Evolutionary conservation across 768 basidiomycete genomes (phyloP), one percentile per base, ranked within the genome.

Genomic region (Suillus decipiens): DNA sequence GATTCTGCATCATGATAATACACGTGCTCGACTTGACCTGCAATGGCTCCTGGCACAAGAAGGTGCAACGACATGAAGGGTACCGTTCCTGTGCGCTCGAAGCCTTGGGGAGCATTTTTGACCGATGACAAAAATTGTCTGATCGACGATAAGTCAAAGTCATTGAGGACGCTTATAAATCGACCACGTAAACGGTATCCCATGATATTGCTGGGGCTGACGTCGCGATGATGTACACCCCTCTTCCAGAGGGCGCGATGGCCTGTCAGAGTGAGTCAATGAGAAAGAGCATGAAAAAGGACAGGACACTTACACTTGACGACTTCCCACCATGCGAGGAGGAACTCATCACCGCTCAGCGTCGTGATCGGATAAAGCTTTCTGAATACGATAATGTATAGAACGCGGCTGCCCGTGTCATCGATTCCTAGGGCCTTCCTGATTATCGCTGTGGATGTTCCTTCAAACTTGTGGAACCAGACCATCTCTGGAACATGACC

Each of bases 401-500:
- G 22, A 2, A 22, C 12, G 3, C 22, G 22, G 6, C 47, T 47
- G 0, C 47, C 47, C 1, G 0, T 7, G 5, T 22, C n/a, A 2
- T 22, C 12, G 5, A 47, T 47, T 47, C 45, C 45, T 47, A 47
- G 45, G 12, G 45, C 45, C 2, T 22, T 47, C 12, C 22, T 12
- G 12, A 22, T 47, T 12, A 22, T 22, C n/a, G 11, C 22, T 2
- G 5, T 47, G 5, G 45, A 48, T 15, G 14, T 24, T 24, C 12
- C 47, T 24, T 48, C 47, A 15, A 48, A 24, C 24, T 24, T 48
- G 47, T 48, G 22, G 24, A 14, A 48, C 47, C 12, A 28, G 14
- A 48, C 53, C 34, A 54, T 36, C 34, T 60, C 59, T 24, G 59
- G 59, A 22, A 60, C 22, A 8, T 60, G 59, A 2, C 45, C 47